These are phyloP conservation scores for Russula sp. DNA, from an alignment of 768 basidiomycete genomes.

Conservation along the genomic window DNA sequence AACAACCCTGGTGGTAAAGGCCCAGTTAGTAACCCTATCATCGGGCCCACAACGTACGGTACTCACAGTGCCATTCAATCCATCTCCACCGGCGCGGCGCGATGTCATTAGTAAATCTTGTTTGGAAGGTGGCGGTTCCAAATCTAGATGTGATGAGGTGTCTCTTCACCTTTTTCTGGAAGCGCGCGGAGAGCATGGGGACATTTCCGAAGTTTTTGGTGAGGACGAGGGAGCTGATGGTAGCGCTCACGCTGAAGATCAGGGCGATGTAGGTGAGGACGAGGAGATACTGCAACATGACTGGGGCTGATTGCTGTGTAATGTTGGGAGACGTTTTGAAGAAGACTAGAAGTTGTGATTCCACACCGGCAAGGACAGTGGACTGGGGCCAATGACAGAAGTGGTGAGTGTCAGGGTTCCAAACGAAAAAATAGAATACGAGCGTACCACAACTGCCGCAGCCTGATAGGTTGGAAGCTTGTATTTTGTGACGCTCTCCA, in stretches of 20 bases:
- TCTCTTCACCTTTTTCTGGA: not conserved
- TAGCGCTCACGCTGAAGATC: slow-evolving; percentile 21
- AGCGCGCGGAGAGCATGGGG: slow-evolving; percentile 5
- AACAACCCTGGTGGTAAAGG: not conserved
- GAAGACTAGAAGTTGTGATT: slow-evolving; percentile 18
- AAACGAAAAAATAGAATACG: not conserved
- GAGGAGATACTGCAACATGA: slow-evolving; percentile 5
- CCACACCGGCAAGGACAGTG: slow-evolving; percentile 17
- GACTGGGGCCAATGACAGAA: not conserved
- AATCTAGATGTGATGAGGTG: not conserved
- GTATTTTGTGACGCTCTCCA: slow-evolving; percentile 2
- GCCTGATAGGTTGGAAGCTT: slow-evolving; percentile 18
- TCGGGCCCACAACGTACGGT: not conserved
- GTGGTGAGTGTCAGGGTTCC: not conserved
- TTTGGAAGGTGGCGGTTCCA: not conserved
- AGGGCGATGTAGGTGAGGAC: slow-evolving; percentile 21
- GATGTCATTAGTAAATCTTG: not conserved
- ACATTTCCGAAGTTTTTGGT: slow-evolving; percentile 17
- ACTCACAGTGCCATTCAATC: slow-evolving; percentile 17
- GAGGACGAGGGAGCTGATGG: slow-evolving; percentile 21
- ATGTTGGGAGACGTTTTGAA: slow-evolving; percentile 1
- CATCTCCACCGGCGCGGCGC: slow-evolving; percentile 8
- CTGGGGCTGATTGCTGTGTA: not conserved
- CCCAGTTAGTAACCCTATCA: not conserved
- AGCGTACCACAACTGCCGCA: slow-evolving; percentile 16